Base-by-base conservation (phyloP, 176 grass and related monocot genomes). In the Urochloa ruziziensis region DNA sequence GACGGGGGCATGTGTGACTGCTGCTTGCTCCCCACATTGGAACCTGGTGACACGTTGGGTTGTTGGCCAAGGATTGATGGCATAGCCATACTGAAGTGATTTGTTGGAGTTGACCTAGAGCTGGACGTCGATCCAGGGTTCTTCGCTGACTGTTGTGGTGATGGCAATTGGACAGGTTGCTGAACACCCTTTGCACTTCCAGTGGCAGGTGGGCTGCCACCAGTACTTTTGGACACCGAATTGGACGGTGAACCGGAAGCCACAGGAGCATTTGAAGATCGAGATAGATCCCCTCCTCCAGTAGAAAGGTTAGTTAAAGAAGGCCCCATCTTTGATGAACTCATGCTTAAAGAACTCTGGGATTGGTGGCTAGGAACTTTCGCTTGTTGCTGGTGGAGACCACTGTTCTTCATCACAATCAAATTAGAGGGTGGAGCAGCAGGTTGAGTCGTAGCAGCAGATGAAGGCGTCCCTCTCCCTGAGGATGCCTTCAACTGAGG, bases 1-100 rank as follows among this genome's bases (percentile, higher is more conserved):
- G 86, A 39, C 10, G 86, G 82, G 0, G 78, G 47, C 12, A 67
- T 42, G 43, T 96, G 91, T 13, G 91, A 71, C 67, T 95, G 96
- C 32, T 90, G 91, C 39, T 96, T 99, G 57, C 83, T 85, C 46
- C 80, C 85, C 1, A 75, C 77, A 75, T 85, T 91, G 34, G 88
- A 65, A 58, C 73, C 84, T 52, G 88, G 66, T 13, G 72, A 53
- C 5, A 88, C 69, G 49, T 86, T 91, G 0, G 91, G 91, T 36
- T 96, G 93, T 13, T 96, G 93, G 10, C 93, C 93, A 53, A 96
- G 91, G 68, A 99, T 96, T 2, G 96, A 92, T 61, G 89, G 83
- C 67, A 90, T 84, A 44, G 87, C 73, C 67, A 86, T 86, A 54
- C 75, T 91, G 75, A 87, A 89, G 82, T 91, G 88, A 66, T 82